These are phyloP conservation scores for Eutypa lata DNA, from an alignment of 2,329 filamentous ascomycete genomes.

Conservation along the genomic window DNA sequence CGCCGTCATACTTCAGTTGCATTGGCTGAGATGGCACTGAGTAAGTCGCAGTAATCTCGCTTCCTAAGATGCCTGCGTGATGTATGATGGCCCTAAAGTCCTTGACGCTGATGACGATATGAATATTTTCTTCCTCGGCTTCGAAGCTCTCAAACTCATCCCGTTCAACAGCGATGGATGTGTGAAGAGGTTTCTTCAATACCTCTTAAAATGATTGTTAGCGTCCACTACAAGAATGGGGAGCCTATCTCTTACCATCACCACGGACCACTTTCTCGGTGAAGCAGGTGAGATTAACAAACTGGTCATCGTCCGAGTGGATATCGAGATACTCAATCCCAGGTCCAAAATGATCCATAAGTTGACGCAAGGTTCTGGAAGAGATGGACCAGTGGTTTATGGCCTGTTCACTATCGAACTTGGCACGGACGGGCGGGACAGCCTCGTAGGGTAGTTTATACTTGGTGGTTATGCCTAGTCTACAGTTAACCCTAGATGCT, in stretches of 20 bases:
- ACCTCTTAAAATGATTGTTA: conserved; percentile 50
- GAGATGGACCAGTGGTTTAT: conserved; percentile 71
- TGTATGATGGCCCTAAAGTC: conserved; percentile 78
- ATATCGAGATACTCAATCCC: conserved; percentile 80
- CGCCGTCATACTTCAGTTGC: conserved; percentile 67
- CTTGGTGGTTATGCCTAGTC: conserved; percentile 67
- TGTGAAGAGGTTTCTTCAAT: conserved; percentile 76
- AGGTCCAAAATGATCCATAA: conserved; percentile 77
- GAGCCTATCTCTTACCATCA: conserved; percentile 43
- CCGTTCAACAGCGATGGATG: conserved; percentile 72
- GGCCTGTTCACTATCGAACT: conserved; percentile 66
- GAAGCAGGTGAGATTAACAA: conserved; percentile 75
- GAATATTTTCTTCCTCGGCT: conserved; percentile 66
- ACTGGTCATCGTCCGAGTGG: conserved; percentile 68
- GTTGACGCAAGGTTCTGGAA: conserved; percentile 66
- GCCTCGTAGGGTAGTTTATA: conserved; percentile 75
- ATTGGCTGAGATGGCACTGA: conserved; percentile 69
- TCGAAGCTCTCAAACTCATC: conserved; percentile 74
- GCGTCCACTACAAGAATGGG: neutral
- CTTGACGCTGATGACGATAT: conserved; percentile 78
- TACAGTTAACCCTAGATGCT: conserved; percentile 14
- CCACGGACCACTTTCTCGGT: conserved; percentile 74
- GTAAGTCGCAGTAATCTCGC: conserved; percentile 65
- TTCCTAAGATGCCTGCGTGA: conserved; percentile 68
- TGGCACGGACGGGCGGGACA: conserved; percentile 70